These are phyloP conservation scores for Litsea cubeba DNA, from an alignment of 164 flowering plant species.

Conservation along the genomic window DNA sequence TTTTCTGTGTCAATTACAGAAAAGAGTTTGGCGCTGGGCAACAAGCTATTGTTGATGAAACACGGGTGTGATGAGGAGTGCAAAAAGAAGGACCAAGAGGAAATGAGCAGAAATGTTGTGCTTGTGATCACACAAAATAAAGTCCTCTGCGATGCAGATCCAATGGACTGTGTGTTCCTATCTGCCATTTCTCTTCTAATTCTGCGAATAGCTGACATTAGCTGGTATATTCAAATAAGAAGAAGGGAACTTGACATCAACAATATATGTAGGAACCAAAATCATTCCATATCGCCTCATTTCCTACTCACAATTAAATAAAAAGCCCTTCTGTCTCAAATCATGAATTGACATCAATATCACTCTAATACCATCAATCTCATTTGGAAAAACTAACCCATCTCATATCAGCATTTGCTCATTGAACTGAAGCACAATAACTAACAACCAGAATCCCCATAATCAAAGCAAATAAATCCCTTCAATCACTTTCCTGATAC, in stretches of 20 bases:
- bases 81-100: conserved; percentile 74
- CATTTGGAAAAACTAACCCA: neutral
- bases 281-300: neutral
- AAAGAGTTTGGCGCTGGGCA: conserved; percentile 32
- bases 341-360: neutral
- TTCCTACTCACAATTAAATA: neutral
- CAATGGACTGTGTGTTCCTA: conserved; percentile 30
- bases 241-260: neutral
- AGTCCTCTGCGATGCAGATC: conserved; percentile 36
- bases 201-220: neutral
- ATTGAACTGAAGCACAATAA: no score
- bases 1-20: conserved; percentile 14
- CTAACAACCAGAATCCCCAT: neutral
- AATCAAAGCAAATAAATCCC: neutral
- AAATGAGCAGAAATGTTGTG: conserved; percentile 40
- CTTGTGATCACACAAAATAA: conserved; percentile 40
- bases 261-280: neutral
- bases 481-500: neutral
- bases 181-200: conserved; percentile 15
- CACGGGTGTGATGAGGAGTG: conserved; percentile 39
- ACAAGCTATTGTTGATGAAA: conserved; percentile 29
- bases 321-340: neutral
- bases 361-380: neutral
- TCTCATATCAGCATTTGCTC: neutral
- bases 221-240: neutral